Percentiles rank a stretch among this genome's conserved stretches.
phyloP scores from a whole-genome alignment of 257 asterid genomes.

The Lantana camara region DNA sequence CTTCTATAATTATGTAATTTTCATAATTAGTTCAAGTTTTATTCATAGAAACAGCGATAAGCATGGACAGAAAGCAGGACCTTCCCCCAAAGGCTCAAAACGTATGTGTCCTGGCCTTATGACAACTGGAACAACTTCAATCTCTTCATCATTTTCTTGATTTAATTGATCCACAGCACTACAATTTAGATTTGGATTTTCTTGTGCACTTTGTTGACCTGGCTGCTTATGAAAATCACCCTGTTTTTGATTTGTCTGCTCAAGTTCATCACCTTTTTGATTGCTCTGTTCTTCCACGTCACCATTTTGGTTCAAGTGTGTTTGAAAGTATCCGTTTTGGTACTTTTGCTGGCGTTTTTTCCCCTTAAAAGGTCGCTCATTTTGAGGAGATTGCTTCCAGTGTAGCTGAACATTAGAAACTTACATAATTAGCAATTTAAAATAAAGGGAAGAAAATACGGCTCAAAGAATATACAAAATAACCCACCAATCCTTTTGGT shows the following conservation, averaged over 20 bases:
- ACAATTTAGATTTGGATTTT: constrained; percentile 37
- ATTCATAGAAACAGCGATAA: not conserved
- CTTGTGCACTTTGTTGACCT: constrained; percentile 35
- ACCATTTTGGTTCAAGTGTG: constrained; percentile 38
- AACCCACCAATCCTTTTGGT: constrained; percentile 79
- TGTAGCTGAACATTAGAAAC: constrained; percentile 54
- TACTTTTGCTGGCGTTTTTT: constrained; percentile 33
- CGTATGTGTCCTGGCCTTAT: constrained; percentile 97
- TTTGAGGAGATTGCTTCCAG: constrained; percentile 59
- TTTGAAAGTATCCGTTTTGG: constrained; percentile 32
- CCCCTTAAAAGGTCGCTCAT: constrained; percentile 37
- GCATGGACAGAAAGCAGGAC: constrained; percentile 37
- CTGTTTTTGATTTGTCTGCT: constrained; percentile 36
- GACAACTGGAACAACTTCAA: constrained; percentile 70
- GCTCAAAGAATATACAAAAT: constrained; percentile 20
- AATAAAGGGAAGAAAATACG: constrained; percentile 8
- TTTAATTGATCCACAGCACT: constrained; percentile 38
- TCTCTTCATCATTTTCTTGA: constrained; percentile 45
- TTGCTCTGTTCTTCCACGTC: constrained; percentile 23
- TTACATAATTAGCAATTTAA: constrained; percentile 29
- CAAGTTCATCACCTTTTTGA: constrained; percentile 27
- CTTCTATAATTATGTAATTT: constrained; percentile 13
- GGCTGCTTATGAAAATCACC: constrained; percentile 33
- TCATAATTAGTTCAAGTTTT: constrained; percentile 9
- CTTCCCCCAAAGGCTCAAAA: constrained; percentile 80